Evolutionary conservation across 2,329 filamentous ascomycete species (phyloP).

Genomic region (Penicillium decumbens): DNA sequence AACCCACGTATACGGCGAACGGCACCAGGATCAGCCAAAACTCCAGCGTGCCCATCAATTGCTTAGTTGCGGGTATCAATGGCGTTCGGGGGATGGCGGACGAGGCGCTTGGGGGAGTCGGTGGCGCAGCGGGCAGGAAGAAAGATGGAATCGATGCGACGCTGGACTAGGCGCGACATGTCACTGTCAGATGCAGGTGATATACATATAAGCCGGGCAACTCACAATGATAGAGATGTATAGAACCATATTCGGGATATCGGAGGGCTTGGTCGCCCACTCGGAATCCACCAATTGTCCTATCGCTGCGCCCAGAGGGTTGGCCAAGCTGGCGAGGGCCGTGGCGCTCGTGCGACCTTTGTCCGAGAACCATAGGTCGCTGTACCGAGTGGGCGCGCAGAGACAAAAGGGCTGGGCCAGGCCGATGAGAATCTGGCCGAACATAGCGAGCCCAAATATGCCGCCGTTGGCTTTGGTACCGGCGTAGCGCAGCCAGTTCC

Average conservation of each 20-base stretch:
- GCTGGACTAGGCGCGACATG: conserved; percentile 47
- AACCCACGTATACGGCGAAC: conserved; percentile 79
- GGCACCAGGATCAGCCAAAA: conserved; percentile 77
- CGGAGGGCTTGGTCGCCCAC: conserved; percentile 58
- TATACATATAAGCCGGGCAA: conserved; percentile 10
- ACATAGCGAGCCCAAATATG: conserved; percentile 72
- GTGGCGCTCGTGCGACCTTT: conserved; percentile 80
- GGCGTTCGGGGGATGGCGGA: conserved; percentile 53
- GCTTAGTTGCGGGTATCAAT: conserved; percentile 51
- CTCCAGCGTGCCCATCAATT: conserved; percentile 58
- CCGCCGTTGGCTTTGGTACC: conserved; percentile 59
- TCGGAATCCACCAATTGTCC: conserved; percentile 82
- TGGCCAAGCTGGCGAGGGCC: conserved; percentile 76
- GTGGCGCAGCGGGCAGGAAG: conserved; percentile 71
- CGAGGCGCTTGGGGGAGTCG: conserved; percentile 70
- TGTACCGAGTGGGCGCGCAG: conserved; percentile 82
- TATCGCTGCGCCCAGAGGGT: conserved; percentile 82
- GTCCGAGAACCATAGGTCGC: conserved; percentile 90
- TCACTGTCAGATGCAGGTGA: not conserved
- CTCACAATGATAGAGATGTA: conserved; percentile 77
- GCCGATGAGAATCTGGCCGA: conserved; percentile 85
- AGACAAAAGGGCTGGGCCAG: conserved; percentile 90
- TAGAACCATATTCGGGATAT: conserved; percentile 77
- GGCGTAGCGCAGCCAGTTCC: conserved; percentile 88
- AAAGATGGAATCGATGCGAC: conserved; percentile 68